Conservation (phyloP, 495 filamentous ascomycete genomes). For the Hypoxylon trugodes region DNA sequence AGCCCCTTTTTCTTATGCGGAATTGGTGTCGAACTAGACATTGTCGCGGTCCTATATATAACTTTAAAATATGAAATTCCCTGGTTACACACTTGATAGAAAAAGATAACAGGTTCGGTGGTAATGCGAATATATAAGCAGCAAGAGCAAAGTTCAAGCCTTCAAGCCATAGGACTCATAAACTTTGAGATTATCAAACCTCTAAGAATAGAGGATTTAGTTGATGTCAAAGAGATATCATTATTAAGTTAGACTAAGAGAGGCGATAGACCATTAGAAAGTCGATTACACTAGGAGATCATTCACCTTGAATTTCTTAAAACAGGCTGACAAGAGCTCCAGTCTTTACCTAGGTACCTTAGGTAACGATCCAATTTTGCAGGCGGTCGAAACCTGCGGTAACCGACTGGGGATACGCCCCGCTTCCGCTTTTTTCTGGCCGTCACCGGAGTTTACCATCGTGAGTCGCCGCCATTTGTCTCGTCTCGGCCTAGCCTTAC, state of each 20-base stretch:
- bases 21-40: constrained; percentile 35
- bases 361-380: constrained; percentile 7
- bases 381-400: constrained; percentile 8
- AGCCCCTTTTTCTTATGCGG: constrained; percentile 21
- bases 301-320: too few species aligned
- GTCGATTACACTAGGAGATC: too few species aligned
- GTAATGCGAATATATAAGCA: too few species aligned
- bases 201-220: neutral
- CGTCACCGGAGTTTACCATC: constrained; percentile 21
- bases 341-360: neutral
- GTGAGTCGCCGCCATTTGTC: neutral
- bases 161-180: too few species aligned
- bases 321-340: neutral
- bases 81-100: neutral
- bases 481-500: constrained; percentile 18
- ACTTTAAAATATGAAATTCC: neutral
- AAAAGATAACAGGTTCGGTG: neutral
- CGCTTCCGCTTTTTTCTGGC: constrained; percentile 15
- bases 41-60: neutral
- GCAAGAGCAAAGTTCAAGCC: too few species aligned
- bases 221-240: neutral
- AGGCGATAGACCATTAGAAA: too few species aligned
- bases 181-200: too few species aligned
- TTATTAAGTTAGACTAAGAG: too few species aligned
- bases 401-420: neutral